phyloP scores from a whole-genome alignment of 1,284 basidiomycete genomes.

The Ganoderma resinaceum region DNA sequence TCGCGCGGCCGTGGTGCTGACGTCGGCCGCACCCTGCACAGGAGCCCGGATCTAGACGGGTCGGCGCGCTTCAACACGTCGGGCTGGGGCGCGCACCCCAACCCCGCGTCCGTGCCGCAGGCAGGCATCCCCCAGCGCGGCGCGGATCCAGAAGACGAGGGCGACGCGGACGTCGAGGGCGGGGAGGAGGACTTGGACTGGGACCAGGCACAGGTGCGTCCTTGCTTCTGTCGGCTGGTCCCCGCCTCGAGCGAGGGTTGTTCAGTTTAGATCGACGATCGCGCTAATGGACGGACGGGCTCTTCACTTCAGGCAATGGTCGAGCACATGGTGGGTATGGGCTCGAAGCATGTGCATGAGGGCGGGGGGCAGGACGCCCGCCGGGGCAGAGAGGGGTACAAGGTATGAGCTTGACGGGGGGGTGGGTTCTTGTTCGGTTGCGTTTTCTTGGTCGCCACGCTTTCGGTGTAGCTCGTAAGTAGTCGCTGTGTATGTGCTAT shows the following conservation, averaged over 20 bases:
- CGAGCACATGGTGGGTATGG: slow-evolving; percentile 15
- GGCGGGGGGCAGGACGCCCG: background rate
- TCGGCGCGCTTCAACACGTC: slow-evolving; percentile 53
- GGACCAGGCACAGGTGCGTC: slow-evolving; percentile 68
- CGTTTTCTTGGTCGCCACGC: background rate
- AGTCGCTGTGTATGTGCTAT: slow-evolving; percentile 1
- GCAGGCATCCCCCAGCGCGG: slow-evolving; percentile 51
- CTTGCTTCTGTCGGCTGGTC: too few species aligned
- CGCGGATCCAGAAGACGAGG: slow-evolving; percentile 44
- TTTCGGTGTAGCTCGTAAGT: background rate
- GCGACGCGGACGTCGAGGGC: slow-evolving; percentile 29
- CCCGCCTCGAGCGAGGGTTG: slow-evolving; percentile 1
- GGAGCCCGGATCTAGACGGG: slow-evolving; percentile 57
- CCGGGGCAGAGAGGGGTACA: slow-evolving; percentile 8
- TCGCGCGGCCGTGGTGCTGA: background rate
- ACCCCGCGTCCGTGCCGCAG: background rate
- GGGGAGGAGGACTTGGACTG: slow-evolving; percentile 54
- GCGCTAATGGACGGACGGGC: slow-evolving; percentile 49
- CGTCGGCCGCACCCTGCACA: slow-evolving; percentile 31
- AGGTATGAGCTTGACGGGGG: background rate
- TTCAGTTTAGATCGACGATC: background rate
- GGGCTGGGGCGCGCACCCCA: slow-evolving; percentile 58
- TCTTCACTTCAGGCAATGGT: slow-evolving; percentile 15
- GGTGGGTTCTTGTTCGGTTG: background rate
- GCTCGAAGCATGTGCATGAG: background rate